Evolutionary conservation across 768 basidiomycete genomes (phyloP), one percentile per base, ranked within the genome.

Genomic region (Leccinum subtestaceum): DNA sequence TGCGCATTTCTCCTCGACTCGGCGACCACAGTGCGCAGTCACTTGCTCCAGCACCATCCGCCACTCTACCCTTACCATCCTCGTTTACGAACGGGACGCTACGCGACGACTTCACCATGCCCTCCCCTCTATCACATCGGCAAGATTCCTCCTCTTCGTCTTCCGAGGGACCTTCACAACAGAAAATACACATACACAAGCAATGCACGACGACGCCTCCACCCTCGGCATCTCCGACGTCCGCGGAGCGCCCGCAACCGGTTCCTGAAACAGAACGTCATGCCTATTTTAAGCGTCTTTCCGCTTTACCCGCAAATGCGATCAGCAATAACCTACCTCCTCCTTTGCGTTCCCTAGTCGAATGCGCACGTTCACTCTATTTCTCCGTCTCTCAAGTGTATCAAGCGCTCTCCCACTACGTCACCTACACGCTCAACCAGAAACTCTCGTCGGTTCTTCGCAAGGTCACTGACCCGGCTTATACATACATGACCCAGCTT

Each of bases 201-300:
- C 60, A 65, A 32, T 69, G 62, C 25, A 53, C 61, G 17, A 71
- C 70, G 54, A 77, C 77, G 21, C 67, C 69, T 23, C 66, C 73
- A 58, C 64, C 70, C 55, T 68, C 63, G 63, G 69, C 76, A 29
- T 78, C 82, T 8, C 80, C 81, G 31, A 72, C 77, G 3, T 66
- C 72, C 21, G 62, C 69, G 8, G 76, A 75, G 45, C 68, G 63
- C 45, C 54, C 65, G 6, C 78, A 76, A 46, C 72, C 79, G 1
- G 76, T 81, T 3, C 82, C 84, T 19, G 86, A 93, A 45, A 81
- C 84, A 4, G 92, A 95, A 67, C 85, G 91, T 23, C 90, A 93
- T 67, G 91, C 93, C 2, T 98, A 99, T 74, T 99, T 99, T 76
- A 88, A 89, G 38, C 86, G 95, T n/a, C 78, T 96, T 23, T 94